Conservation (phyloP, 495 filamentous ascomycete genomes). For the Lichenothelia convexa region DNA sequence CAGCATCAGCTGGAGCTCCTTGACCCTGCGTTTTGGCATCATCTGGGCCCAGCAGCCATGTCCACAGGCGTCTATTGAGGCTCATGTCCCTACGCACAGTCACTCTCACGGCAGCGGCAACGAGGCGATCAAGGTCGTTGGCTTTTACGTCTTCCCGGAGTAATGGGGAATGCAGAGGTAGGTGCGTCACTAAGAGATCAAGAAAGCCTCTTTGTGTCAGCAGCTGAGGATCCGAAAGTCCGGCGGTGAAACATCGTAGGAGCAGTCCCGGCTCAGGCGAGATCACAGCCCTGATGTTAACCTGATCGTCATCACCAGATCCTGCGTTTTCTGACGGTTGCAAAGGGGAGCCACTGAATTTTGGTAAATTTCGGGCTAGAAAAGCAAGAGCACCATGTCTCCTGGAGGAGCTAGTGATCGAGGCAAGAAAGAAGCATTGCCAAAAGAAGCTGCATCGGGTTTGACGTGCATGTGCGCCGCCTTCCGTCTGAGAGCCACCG, state of each 20-base stretch:
- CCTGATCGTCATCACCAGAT: conserved; percentile 13
- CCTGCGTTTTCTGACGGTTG: conserved; percentile 6
- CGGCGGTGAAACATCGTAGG: conserved; percentile 75
- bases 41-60: conserved; percentile 82
- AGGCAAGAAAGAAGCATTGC: conserved; percentile 91
- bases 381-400: conserved; percentile 77
- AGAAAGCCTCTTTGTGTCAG: conserved; percentile 87
- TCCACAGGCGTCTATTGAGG: conserved; percentile 81
- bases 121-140: conserved; percentile 60
- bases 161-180: conserved; percentile 74
- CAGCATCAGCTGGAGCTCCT: conserved; percentile 19
- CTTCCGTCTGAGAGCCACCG: conserved; percentile 19
- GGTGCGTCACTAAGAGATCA: conserved; percentile 75
- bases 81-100: conserved; percentile 87
- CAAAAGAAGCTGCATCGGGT: conserved; percentile 78
- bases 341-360: conserved; percentile 25
- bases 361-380: conserved; percentile 60
- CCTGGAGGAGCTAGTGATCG: conserved; percentile 70
- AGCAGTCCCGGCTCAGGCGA: conserved; percentile 86
- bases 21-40: conserved; percentile 20
- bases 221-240: conserved; percentile 73
- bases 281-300: conserved; percentile 49
- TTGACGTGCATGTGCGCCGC: conserved; percentile 32
- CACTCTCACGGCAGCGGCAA: conserved; percentile 67
- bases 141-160: conserved; percentile 52